Evolutionary conservation across 495 filamentous ascomycete species (phyloP).

Genomic region (Aspergillus homomorphus): DNA sequence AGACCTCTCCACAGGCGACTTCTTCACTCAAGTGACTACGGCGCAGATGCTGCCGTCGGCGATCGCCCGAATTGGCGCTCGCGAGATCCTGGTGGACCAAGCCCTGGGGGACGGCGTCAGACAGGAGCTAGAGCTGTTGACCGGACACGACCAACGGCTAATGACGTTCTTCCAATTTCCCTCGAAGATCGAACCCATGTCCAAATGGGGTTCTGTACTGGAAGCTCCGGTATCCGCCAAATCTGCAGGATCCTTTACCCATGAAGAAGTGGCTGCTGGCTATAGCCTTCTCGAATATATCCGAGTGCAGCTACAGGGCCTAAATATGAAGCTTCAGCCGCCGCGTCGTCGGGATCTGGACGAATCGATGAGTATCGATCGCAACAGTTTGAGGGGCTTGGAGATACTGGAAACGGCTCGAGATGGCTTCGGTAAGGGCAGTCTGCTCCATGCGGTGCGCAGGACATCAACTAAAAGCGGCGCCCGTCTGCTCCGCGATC

Average conservation of each 20-base stretch:
- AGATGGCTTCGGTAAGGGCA: conserved; percentile 72
- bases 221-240: conserved; percentile 57
- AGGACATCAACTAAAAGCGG: conserved; percentile 89
- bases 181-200: conserved; percentile 38
- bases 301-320: conserved; percentile 68
- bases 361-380: conserved; percentile 87
- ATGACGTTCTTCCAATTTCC: conserved; percentile 43
- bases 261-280: conserved; percentile 58
- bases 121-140: conserved; percentile 40
- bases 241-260: conserved; percentile 39
- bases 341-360: conserved; percentile 67
- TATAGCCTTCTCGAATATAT: conserved; percentile 79
- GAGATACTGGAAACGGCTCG: conserved; percentile 83
- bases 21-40: conserved; percentile 80
- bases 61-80: conserved; percentile 75
- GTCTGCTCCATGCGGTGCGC: conserved; percentile 82
- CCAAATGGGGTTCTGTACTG: conserved; percentile 72
- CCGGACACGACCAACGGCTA: conserved; percentile 44
- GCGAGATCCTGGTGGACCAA: conserved; percentile 78
- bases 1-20: conserved; percentile 90
- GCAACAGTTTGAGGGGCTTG: conserved; percentile 80
- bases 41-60: conserved; percentile 69
- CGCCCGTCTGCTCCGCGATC: conserved; percentile 72
- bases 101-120: conserved; percentile 48
- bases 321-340: conserved; percentile 81